Percentiles rank a stretch among this genome's conserved stretches.
Conservation (phyloP, 768 basidiomycete genomes). For the Lactifluus volemus region DNA sequence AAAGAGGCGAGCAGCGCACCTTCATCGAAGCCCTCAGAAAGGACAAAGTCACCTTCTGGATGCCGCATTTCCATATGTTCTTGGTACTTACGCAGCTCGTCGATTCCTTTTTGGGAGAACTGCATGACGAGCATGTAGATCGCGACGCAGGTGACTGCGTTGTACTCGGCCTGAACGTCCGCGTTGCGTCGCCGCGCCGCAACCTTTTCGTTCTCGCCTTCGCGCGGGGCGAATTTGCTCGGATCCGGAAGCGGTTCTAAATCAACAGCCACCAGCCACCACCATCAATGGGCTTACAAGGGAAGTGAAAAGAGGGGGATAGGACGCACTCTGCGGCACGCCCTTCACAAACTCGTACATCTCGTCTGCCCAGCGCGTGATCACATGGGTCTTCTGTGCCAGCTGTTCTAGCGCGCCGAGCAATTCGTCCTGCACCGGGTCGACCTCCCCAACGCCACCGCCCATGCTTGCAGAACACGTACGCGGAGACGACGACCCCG, state of each 20-base stretch:
- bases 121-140: slow-evolving; percentile 88
- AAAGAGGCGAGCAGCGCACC: slow-evolving; percentile 34
- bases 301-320: slow-evolving; percentile 25
- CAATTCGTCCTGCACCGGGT: slow-evolving; percentile 77
- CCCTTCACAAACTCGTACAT: slow-evolving; percentile 86
- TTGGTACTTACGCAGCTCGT: slow-evolving; percentile 67
- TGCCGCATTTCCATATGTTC: slow-evolving; percentile 76
- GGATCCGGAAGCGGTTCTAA: slow-evolving; percentile 78
- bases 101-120: slow-evolving; percentile 89
- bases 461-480: slow-evolving; percentile 32
- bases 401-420: slow-evolving; percentile 76
- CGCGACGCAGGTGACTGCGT: slow-evolving; percentile 78
- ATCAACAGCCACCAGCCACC: neutral
- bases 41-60: slow-evolving; percentile 64
- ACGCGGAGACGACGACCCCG: slow-evolving; percentile 22
- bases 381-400: slow-evolving; percentile 91
- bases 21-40: slow-evolving; percentile 75
- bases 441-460: slow-evolving; percentile 26
- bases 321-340: slow-evolving; percentile 65
- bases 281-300: slow-evolving; percentile 12
- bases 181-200: slow-evolving; percentile 62
- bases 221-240: slow-evolving; percentile 57
- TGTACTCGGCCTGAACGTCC: slow-evolving; percentile 72
- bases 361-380: slow-evolving; percentile 92
- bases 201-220: slow-evolving; percentile 64